These are phyloP conservation scores for Emericellopsis terricola DNA, from an alignment of 495 filamentous ascomycete genomes.

Conservation along the genomic window DNA sequence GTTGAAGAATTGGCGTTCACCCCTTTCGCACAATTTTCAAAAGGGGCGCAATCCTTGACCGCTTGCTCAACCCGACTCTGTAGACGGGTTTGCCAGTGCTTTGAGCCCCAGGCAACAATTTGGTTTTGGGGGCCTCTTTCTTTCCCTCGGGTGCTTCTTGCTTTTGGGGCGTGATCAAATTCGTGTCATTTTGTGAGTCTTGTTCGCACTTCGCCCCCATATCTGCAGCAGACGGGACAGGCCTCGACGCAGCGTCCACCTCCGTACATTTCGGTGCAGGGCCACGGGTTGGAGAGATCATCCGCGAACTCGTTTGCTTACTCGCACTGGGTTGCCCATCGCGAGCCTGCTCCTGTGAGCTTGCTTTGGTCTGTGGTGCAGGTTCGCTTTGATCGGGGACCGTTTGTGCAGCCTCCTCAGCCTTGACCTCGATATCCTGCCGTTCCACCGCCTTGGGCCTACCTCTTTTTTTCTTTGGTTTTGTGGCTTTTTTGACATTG, in stretches of 20 bases:
- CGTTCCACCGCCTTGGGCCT: neutral
- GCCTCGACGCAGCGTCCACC: neutral
- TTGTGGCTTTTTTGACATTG: too few relatives aligned
- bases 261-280: neutral
- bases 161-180: neutral
- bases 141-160: neutral
- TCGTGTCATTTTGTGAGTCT: neutral
- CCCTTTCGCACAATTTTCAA: slow-evolving; percentile 44
- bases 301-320: too few relatives aligned
- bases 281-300: too few relatives aligned
- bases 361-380: too few relatives aligned
- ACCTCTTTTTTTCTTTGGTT: slow-evolving; percentile 2
- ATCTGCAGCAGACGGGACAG: neutral
- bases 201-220: neutral
- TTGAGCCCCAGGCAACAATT: neutral
- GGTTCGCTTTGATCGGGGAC: neutral
- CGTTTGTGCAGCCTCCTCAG: neutral
- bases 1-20: too few relatives aligned
- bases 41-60: slow-evolving; percentile 45
- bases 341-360: too few relatives aligned
- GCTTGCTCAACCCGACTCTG: slow-evolving; percentile 49
- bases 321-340: too few relatives aligned
- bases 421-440: neutral
- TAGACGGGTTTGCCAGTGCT: slow-evolving; percentile 29
- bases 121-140: too few relatives aligned